These are phyloP conservation scores for Starmerella khaoyaiensis DNA, from an alignment of 805 yeast genomes.

Conservation along the genomic window DNA sequence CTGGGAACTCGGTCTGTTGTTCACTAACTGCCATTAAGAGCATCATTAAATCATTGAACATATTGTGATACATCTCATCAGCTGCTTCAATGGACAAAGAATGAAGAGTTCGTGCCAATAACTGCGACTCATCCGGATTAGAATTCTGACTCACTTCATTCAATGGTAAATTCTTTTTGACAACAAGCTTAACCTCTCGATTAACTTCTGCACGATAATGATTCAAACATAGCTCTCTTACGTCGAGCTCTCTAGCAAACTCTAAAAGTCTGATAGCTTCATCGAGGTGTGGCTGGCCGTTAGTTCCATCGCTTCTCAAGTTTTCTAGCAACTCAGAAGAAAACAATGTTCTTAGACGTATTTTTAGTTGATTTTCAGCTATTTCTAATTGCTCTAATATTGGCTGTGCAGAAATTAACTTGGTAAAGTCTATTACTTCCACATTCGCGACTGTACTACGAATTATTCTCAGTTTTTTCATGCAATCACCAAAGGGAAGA, in stretches of 20 bases:
- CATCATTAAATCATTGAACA: slow-evolving; percentile 3
- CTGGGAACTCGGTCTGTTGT: slow-evolving; percentile 50
- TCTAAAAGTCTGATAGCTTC: slow-evolving; percentile 1
- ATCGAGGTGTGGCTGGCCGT: too few species aligned
- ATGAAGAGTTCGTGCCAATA: slow-evolving; percentile 38
- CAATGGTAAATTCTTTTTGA: slow-evolving; percentile 43
- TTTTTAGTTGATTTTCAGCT: slow-evolving; percentile 9
- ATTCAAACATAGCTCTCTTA: slow-evolving; percentile 46
- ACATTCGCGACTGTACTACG: neutral
- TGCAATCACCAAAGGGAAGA: neutral
- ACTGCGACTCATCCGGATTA: slow-evolving; percentile 9
- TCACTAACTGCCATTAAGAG: slow-evolving; percentile 17
- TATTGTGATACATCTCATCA: slow-evolving; percentile 45
- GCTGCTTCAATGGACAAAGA: slow-evolving; percentile 63
- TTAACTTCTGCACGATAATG: slow-evolving; percentile 56
- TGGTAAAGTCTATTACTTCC: slow-evolving; percentile 5
- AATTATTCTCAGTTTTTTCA: neutral
- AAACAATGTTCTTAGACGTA: neutral
- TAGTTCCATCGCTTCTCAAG: slow-evolving; percentile 1
- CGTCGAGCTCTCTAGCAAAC: slow-evolving; percentile 22
- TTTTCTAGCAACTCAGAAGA: slow-evolving; percentile 3
- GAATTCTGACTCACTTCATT: neutral
- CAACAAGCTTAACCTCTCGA: slow-evolving; percentile 58
- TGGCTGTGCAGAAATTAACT: slow-evolving; percentile 39
- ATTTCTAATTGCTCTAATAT: slow-evolving; percentile 38